Conservation (phyloP, 768 basidiomycete species). For the Kwoniella newhampshirensis region DNA sequence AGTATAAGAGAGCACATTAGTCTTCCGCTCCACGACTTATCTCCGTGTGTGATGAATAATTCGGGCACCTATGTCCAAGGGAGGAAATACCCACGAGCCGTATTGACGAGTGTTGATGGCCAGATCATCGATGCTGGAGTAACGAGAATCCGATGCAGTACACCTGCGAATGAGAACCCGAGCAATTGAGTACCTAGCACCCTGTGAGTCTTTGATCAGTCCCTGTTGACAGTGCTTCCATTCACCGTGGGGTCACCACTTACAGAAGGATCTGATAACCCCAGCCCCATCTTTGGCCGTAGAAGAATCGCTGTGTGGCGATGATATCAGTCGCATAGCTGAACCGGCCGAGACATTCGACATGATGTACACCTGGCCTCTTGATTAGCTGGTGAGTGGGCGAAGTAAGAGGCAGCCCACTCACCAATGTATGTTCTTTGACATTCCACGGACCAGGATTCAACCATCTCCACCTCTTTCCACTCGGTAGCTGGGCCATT, state of each 20-base stretch:
- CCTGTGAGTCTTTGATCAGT: background rate
- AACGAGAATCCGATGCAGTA: constrained; percentile 20
- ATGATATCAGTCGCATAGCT: constrained; percentile 46
- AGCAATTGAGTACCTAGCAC: constrained; percentile 22
- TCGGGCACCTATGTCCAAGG: too few relatives aligned
- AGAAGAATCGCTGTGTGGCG: constrained; percentile 39
- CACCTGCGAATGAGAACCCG: constrained; percentile 26
- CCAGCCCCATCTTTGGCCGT: constrained; percentile 37
- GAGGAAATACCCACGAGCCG: constrained; percentile 14
- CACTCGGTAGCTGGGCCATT: constrained; percentile 54
- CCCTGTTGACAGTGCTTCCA: too few relatives aligned
- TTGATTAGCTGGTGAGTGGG: constrained; percentile 32
- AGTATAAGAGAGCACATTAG: too few relatives aligned
- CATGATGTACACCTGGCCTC: constrained; percentile 55
- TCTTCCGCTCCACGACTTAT: too few relatives aligned
- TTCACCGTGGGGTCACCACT: too few relatives aligned
- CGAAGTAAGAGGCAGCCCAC: constrained; percentile 67
- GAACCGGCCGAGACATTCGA: constrained; percentile 28
- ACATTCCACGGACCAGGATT: constrained; percentile 85
- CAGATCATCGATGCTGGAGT: constrained; percentile 21
- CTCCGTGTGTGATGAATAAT: too few relatives aligned
- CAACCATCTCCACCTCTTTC: constrained; percentile 60
- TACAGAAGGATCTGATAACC: constrained; percentile 30
- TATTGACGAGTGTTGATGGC: constrained; percentile 24
- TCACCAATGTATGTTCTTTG: constrained; percentile 82